Percentiles rank a stretch among this genome's conserved stretches.
Conservation (phyloP, 2,329 filamentous ascomycete genomes). For the Fusarium pseudoanthophilum region DNA sequence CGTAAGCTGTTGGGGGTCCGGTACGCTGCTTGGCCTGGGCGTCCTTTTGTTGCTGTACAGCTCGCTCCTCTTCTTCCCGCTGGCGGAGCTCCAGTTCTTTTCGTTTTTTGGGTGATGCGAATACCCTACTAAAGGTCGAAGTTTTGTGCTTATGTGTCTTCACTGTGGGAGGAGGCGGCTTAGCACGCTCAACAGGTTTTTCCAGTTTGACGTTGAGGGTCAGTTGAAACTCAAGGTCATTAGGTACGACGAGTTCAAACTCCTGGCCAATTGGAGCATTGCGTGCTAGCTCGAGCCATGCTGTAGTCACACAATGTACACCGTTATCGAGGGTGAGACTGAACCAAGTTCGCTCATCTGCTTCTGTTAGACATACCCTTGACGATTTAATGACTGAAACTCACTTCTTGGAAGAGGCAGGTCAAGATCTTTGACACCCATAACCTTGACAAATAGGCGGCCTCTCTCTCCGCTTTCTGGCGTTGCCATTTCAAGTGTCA, state of each 20-base stretch:
- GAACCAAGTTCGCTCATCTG: slow-evolving; percentile 92
- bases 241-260: slow-evolving; percentile 95
- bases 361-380: slow-evolving; percentile 39
- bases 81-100: slow-evolving; percentile 91
- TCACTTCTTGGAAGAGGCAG: slow-evolving; percentile 89
- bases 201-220: slow-evolving; percentile 96
- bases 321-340: slow-evolving; percentile 98
- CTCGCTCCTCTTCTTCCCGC: slow-evolving; percentile 83
- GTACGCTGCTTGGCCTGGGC: slow-evolving; percentile 71
- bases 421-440: slow-evolving; percentile 95
- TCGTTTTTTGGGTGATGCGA: slow-evolving; percentile 95
- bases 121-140: slow-evolving; percentile 90
- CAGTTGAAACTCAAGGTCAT: slow-evolving; percentile 98
- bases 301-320: slow-evolving; percentile 95
- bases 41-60: slow-evolving; percentile 71
- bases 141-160: slow-evolving; percentile 80
- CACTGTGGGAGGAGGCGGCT: slow-evolving; percentile 64
- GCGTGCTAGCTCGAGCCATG: slow-evolving; percentile 91
- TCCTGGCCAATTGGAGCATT: slow-evolving; percentile 97
- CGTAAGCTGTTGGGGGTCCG: slow-evolving; percentile 79
- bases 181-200: slow-evolving; percentile 72
- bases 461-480: slow-evolving; percentile 89
- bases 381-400: slow-evolving; percentile 46
- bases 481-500: slow-evolving; percentile 63
- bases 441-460: slow-evolving; percentile 96